Evolutionary conservation across 2,329 filamentous ascomycete species (phyloP).

Genomic region (Beauveria asiatica): DNA sequence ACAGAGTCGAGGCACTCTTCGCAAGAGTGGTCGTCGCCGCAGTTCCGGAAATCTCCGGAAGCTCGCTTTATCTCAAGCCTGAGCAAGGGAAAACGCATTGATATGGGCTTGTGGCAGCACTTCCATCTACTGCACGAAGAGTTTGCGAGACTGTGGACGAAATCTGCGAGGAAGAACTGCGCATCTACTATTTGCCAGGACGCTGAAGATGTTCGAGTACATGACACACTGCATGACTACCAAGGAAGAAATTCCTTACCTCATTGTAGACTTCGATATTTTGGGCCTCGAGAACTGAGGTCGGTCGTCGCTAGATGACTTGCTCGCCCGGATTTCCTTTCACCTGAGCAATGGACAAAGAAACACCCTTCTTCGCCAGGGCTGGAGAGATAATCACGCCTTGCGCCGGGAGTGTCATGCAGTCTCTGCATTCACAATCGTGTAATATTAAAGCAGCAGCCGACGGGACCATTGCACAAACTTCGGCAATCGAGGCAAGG

Average conservation of each 20-base stretch:
- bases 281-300: conserved; percentile 82
- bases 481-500: conserved; percentile 56
- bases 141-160: too few relatives aligned
- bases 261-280: conserved; percentile 81
- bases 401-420: conserved; percentile 76
- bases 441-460: conserved; percentile 75
- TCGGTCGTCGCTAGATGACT: conserved; percentile 62
- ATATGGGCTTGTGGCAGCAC: too few relatives aligned
- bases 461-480: conserved; percentile 77
- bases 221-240: conserved; percentile 61
- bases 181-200: too few relatives aligned
- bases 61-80: too few relatives aligned
- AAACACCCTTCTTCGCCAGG: conserved; percentile 63
- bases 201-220: too few relatives aligned
- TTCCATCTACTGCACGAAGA: too few relatives aligned
- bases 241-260: conserved; percentile 68
- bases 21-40: too few relatives aligned
- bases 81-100: too few relatives aligned
- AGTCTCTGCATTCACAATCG: conserved; percentile 86
- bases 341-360: conserved; percentile 76
- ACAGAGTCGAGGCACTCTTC: too few relatives aligned
- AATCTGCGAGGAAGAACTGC: too few relatives aligned
- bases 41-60: too few relatives aligned
- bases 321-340: conserved; percentile 92
- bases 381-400: conserved; percentile 52